phyloP scores from a whole-genome alignment of 441 rosid genomes.

The Francoa sonchifolia region DNA sequence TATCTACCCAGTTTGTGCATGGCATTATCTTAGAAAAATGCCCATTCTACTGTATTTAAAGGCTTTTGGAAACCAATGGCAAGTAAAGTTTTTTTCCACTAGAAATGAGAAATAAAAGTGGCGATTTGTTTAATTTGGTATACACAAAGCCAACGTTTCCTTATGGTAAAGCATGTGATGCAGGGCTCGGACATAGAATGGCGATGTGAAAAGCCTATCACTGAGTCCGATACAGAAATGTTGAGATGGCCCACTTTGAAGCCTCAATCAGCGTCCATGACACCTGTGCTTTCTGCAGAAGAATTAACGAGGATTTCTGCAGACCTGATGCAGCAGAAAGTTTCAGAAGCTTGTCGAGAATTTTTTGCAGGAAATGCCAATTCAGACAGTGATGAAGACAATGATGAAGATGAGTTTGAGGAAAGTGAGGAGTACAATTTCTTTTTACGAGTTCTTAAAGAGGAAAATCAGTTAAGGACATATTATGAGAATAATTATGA shows the following conservation, averaged over 20 bases:
- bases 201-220: conserved; percentile 12
- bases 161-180: conserved; percentile 5
- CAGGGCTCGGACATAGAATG: conserved; percentile 18
- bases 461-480: conserved; percentile 35
- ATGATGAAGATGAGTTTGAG: conserved; percentile 16
- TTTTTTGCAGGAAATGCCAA: conserved; percentile 18
- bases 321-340: conserved; percentile 27
- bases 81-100: background rate
- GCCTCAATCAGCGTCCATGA: conserved; percentile 12
- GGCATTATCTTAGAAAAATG: background rate
- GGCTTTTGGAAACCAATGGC: no score
- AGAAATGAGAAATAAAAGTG: background rate
- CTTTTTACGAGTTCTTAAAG: conserved; percentile 29
- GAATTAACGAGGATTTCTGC: conserved; percentile 19
- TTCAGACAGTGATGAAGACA: conserved; percentile 18
- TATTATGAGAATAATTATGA: conserved; percentile 28
- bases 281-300: conserved; percentile 18
- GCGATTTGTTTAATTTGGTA: background rate
- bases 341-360: conserved; percentile 28
- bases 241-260: conserved; percentile 24
- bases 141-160: background rate
- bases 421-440: conserved; percentile 25
- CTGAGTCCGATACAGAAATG: conserved; percentile 5
- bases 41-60: no score
- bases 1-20: no score